Base-by-base conservation (phyloP, 78 protist genomes). In the Emiliania huxleyi region DNA sequence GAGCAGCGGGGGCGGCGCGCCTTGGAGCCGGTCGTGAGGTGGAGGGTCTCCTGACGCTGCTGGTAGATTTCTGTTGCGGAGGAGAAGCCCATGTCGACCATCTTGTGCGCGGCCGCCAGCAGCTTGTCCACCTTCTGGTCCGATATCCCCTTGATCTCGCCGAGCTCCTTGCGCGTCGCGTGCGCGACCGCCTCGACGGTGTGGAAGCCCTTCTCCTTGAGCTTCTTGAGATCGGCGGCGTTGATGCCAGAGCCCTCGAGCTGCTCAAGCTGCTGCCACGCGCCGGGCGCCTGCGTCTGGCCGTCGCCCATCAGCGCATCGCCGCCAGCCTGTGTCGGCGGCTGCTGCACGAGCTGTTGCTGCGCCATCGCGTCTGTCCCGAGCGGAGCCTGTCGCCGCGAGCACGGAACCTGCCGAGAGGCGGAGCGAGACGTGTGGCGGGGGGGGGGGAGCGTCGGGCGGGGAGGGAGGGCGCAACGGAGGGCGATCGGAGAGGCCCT, bases 41-140 rank as follows among this genome's bases (percentile, higher is more conserved):
- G 71, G 56, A 98, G 35, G 45, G 97, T 89, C 44, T 98, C 98
- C 38, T 92, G 90, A 12, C 97, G 91, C 42, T 89, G 77, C 75
- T 89, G 79, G 93, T 98, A 96, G 33, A 96, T 90, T 62, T 97
- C 99, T 0, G 99, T 77, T 0, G 99, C 99, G 4, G 99, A 95
- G 0, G 93, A 84, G 91, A 99, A 99, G 42, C 99, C 99, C 96
- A 97, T 96, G 1, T 97, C 97, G 0, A 98, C 96, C 19, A 96
- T 75, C 91, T 98, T 98, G 52, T 91, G 11, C 15, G 98, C 99
- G 40, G 40, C 95, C 11, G 88, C 97, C 29, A 98, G 69, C 11
- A 99, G 49, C 75, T 98, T 99, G 87, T 98, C 99, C 12, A 98
- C 99, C 94, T 99, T 99, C 44, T 94, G 96, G 29, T 99, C 99